A percentile compares a stretch with the other conserved stretches of the same genome.
Evolutionary conservation across 140 eudicot genomes (phyloP).

Genomic region (Bidens hawaiensis): DNA sequence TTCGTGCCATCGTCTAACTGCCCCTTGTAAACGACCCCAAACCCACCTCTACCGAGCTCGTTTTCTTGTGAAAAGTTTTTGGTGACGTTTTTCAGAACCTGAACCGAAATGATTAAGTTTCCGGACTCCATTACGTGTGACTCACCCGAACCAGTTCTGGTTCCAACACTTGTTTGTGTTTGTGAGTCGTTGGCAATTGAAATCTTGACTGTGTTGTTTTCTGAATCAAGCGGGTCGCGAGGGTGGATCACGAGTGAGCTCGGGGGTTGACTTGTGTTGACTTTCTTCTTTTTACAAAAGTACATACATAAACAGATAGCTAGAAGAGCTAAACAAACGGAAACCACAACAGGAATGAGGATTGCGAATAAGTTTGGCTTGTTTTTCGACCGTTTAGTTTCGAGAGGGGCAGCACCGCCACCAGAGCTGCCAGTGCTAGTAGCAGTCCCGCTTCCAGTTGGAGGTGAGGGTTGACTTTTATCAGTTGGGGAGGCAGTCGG

Average conservation of each 20-base stretch:
- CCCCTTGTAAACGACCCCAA: conserved; percentile 94
- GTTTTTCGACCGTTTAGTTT: conserved; percentile 19
- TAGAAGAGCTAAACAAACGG: conserved; percentile 37
- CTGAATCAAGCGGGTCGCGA: conserved; percentile 49
- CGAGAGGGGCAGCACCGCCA: conserved; percentile 1
- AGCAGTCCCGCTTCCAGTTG: conserved; percentile 19
- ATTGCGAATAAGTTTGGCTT: conserved; percentile 37
- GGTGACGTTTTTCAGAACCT: conserved; percentile 68
- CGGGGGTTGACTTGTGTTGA: conserved; percentile 35
- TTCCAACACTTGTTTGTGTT: conserved; percentile 37
- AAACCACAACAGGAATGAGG: conserved; percentile 46
- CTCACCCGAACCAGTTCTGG: conserved; percentile 30
- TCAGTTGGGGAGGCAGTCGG: conserved; percentile 26
- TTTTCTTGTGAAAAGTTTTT: conserved; percentile 75
- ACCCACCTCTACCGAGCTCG: conserved; percentile 96
- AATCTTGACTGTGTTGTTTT: conserved; percentile 48
- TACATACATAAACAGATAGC: conserved; percentile 52
- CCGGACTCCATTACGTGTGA: conserved; percentile 60
- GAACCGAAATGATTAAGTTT: conserved; percentile 59
- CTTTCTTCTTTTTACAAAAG: conserved; percentile 53
- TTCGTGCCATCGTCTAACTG: conserved; percentile 73
- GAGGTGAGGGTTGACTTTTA: conserved; percentile 26
- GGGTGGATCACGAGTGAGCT: conserved; percentile 70
- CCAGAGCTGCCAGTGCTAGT: conserved; percentile 10
- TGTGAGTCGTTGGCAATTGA: conserved; percentile 42